Percentiles rank a stretch among this genome's conserved stretches.
These are phyloP conservation scores for Scopulariopsis brevicaulis DNA, from an alignment of 2,329 filamentous ascomycete genomes.

Conservation along the genomic window DNA sequence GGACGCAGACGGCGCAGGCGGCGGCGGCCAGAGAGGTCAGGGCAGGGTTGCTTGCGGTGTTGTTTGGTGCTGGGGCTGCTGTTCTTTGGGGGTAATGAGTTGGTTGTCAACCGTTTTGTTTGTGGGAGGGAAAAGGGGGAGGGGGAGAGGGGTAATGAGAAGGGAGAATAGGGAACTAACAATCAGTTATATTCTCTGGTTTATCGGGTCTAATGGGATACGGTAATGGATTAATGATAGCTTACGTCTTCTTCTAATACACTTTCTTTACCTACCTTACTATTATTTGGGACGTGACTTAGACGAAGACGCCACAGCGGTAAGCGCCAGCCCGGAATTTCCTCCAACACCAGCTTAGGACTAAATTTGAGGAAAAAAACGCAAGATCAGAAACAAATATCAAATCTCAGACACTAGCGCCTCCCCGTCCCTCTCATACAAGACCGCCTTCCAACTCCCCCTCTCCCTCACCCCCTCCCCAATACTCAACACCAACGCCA, in stretches of 20 bases:
- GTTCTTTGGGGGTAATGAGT: not conserved
- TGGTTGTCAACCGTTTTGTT: not conserved
- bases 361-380: not conserved
- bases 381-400: not conserved
- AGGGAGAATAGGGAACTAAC: not conserved
- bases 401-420: not conserved
- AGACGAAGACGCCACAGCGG: not conserved
- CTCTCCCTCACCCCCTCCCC: not conserved
- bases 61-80: not conserved
- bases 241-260: not conserved
- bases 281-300: not conserved
- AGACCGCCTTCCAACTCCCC: not conserved
- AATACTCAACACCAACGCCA: slow-evolving; percentile 1
- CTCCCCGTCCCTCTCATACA: not conserved
- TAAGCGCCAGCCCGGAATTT: not conserved
- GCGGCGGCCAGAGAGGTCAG: not conserved
- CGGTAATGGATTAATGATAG: not conserved
- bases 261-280: not conserved
- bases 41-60: not conserved
- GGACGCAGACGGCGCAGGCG: not conserved
- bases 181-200: not conserved
- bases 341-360: not conserved
- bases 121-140: too few species aligned
- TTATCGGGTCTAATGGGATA: not conserved
- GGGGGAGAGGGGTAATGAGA: not conserved